Evolutionary conservation across 2,329 filamentous ascomycete genomes (phyloP).

Genomic region (Teratosphaeria epicoccoides): DNA sequence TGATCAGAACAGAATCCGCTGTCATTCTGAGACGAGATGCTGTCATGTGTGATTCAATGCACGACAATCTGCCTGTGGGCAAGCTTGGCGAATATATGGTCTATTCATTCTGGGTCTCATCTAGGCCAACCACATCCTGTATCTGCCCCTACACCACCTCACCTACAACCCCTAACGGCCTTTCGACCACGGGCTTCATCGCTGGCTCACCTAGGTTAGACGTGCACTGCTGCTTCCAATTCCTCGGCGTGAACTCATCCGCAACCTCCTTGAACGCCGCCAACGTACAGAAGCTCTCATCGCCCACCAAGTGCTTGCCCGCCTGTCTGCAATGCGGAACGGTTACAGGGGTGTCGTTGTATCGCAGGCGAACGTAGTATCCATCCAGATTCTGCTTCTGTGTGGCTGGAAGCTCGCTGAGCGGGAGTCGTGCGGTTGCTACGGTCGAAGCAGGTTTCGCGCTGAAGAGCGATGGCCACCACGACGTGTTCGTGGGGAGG

Average conservation of each 20-base stretch:
- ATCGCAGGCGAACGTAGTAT: slow-evolving; percentile 82
- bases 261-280: slow-evolving; percentile 87
- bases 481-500: slow-evolving; percentile 11
- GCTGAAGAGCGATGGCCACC: slow-evolving; percentile 21
- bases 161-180: not conserved
- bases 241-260: slow-evolving; percentile 73
- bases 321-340: slow-evolving; percentile 68
- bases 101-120: not conserved
- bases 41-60: not conserved
- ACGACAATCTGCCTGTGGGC: not conserved
- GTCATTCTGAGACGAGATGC: not conserved
- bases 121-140: not conserved
- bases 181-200: slow-evolving; percentile 1
- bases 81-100: not conserved
- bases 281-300: slow-evolving; percentile 83
- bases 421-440: slow-evolving; percentile 40
- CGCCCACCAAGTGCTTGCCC: slow-evolving; percentile 76
- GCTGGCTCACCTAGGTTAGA: slow-evolving; percentile 46
- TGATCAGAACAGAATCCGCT: not conserved
- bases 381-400: slow-evolving; percentile 55
- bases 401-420: slow-evolving; percentile 43
- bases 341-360: slow-evolving; percentile 74
- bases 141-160: not conserved
- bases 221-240: slow-evolving; percentile 61
- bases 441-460: slow-evolving; percentile 4